These are phyloP conservation scores for Phylloporus arenicola DNA, from an alignment of 768 basidiomycete species.

Conservation along the genomic window DNA sequence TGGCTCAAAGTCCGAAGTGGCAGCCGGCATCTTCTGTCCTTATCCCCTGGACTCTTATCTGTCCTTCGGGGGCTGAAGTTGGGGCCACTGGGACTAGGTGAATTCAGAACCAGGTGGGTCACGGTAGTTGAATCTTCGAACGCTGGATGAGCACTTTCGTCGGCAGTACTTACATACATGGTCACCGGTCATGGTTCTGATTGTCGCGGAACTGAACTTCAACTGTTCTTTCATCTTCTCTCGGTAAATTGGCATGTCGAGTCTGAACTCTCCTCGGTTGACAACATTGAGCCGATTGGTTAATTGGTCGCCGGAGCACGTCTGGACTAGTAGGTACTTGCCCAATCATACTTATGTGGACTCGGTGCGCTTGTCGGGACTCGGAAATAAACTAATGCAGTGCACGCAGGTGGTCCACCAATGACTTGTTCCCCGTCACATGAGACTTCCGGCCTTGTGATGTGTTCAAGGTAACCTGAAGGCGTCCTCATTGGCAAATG, in stretches of 20 bases:
- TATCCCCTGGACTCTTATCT: no score
- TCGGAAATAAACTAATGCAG: background rate
- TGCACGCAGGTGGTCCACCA: background rate
- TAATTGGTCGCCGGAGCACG: no score
- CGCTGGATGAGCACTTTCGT: background rate
- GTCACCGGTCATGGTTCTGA: background rate
- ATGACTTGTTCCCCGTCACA: slow-evolving; percentile 6
- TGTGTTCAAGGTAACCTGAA: slow-evolving; percentile 18
- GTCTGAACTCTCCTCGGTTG: no score
- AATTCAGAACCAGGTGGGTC: no score
- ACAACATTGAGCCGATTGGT: no score
- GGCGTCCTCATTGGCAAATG: slow-evolving; percentile 25
- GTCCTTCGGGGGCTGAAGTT: no score
- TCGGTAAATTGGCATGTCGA: no score
- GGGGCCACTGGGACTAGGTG: no score
- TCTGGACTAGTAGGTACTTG: background rate
- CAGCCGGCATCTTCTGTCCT: no score
- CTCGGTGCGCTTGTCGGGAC: background rate
- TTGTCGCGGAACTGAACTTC: background rate
- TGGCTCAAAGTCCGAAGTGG: background rate
- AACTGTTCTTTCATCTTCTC: no score
- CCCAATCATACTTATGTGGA: no score
- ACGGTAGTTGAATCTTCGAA: background rate
- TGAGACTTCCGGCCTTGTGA: slow-evolving; percentile 10
- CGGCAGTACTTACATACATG: no score